Percentiles rank a stretch among this genome's conserved stretches.
Conservation (phyloP, 768 basidiomycete genomes). For the Solioccasus polychromus region DNA sequence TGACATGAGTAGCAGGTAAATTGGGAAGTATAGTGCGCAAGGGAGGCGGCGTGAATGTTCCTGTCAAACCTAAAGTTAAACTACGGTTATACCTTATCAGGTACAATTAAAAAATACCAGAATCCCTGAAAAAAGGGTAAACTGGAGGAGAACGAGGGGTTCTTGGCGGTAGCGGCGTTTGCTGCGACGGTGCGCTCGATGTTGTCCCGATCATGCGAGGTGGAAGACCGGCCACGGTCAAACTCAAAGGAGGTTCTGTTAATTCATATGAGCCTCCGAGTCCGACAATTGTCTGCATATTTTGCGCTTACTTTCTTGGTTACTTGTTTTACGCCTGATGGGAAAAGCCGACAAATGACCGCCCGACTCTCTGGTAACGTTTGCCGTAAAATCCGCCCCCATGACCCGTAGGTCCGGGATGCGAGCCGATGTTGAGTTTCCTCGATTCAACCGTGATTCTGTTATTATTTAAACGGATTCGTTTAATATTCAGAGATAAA, state of each 20-base stretch:
- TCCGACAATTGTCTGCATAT: neutral
- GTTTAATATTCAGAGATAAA: neutral
- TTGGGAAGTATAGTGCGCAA: slow-evolving; percentile 48
- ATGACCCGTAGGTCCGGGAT: neutral
- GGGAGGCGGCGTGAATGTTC: slow-evolving; percentile 28
- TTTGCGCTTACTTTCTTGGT: slow-evolving; percentile 8
- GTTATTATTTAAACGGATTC: neutral
- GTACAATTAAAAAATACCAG: slow-evolving; percentile 1
- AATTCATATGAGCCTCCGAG: neutral
- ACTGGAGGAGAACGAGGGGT: slow-evolving; percentile 7
- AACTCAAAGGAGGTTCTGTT: slow-evolving; percentile 15
- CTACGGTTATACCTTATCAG: neutral
- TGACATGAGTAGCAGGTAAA: slow-evolving; percentile 56
- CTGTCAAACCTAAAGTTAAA: neutral
- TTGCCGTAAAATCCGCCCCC: neutral
- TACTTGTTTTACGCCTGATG: neutral
- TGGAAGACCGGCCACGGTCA: slow-evolving; percentile 11
- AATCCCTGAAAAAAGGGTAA: slow-evolving; percentile 18
- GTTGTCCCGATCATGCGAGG: slow-evolving; percentile 2
- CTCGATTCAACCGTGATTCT: neutral
- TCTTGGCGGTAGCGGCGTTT: slow-evolving; percentile 6
- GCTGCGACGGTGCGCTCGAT: slow-evolving; percentile 16
- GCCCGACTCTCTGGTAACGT: neutral
- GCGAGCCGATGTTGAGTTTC: slow-evolving; percentile 1
- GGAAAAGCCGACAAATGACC: neutral